Evolutionary conservation across 129 eudicot species (phyloP).

Genomic region (Artemisia annua): DNA sequence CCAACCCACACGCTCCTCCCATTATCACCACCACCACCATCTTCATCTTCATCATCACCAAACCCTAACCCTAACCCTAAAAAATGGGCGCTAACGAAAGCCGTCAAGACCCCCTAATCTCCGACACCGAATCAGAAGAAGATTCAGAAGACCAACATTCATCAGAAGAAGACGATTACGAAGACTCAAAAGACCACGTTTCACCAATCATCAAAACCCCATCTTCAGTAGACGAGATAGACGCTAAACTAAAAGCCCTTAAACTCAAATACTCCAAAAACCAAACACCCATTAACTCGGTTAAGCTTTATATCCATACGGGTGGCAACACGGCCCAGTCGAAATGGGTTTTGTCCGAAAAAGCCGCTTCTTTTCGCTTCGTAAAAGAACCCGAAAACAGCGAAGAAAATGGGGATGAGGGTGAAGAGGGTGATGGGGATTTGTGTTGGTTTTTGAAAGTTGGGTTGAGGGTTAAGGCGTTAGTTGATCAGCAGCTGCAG

Average conservation of each 20-base stretch:
- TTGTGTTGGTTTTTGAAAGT: conserved; percentile 68
- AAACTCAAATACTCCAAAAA: conserved; percentile 60
- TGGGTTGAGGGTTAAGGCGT: conserved; percentile 61
- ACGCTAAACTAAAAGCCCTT: conserved; percentile 63
- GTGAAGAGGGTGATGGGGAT: conserved; percentile 30
- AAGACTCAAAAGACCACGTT: conserved; percentile 40
- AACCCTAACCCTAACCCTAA: not conserved
- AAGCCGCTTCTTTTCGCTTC: conserved; percentile 42
- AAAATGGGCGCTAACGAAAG: conserved; percentile 69
- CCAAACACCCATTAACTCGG: conserved; percentile 33
- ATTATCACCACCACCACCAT: not conserved
- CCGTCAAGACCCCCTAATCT: conserved; percentile 62
- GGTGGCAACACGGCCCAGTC: conserved; percentile 58
- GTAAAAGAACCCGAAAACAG: conserved; percentile 46
- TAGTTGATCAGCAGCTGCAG: conserved; percentile 57
- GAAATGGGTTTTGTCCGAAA: conserved; percentile 61
- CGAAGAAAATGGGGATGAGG: conserved; percentile 37
- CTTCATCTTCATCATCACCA: not conserved
- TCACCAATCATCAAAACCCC: conserved; percentile 52
- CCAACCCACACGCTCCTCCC: conserved; percentile 27
- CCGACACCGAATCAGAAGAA: conserved; percentile 58
- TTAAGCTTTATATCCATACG: conserved; percentile 59
- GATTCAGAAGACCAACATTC: conserved; percentile 21
- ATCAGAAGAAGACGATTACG: conserved; percentile 33
- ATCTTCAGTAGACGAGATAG: conserved; percentile 71